Percentiles rank a stretch among this genome's conserved stretches.
Conservation (phyloP, 257 asterid genomes). For the Lavandula angustifolia region DNA sequence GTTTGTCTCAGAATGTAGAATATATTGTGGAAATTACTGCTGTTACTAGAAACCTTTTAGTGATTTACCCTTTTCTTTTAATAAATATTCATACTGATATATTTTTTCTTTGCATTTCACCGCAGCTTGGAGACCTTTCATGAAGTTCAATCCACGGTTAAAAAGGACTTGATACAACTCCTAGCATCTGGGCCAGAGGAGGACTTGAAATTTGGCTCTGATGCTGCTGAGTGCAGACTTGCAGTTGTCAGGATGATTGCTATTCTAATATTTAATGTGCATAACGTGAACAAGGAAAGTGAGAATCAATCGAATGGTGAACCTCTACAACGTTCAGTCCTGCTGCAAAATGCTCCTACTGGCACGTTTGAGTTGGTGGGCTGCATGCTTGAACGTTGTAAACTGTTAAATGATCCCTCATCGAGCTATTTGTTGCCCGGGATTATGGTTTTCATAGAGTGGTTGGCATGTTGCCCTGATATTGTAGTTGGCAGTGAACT, state of each 20-base stretch:
- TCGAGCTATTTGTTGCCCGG: conserved; percentile 77
- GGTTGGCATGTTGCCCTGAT: conserved; percentile 79
- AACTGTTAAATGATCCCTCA: conserved; percentile 63
- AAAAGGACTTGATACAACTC: conserved; percentile 56
- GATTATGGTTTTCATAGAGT: conserved; percentile 73
- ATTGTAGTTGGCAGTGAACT: conserved; percentile 59
- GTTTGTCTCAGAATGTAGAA: conserved; percentile 39
- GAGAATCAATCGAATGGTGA: conserved; percentile 80
- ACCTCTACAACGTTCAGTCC: conserved; percentile 76
- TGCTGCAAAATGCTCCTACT: conserved; percentile 69
- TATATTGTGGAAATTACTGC: neutral
- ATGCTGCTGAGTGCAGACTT: conserved; percentile 59
- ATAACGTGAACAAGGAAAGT: conserved; percentile 55
- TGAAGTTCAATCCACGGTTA: conserved; percentile 58
- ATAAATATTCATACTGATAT: too few species aligned
- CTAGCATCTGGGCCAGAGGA: conserved; percentile 70
- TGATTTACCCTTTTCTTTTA: neutral
- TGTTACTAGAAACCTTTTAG: neutral
- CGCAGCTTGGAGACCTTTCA: conserved; percentile 81
- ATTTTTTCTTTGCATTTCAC: conserved; percentile 22
- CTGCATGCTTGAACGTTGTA: conserved; percentile 60
- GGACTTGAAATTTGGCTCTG: conserved; percentile 59
- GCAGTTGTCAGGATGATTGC: conserved; percentile 64
- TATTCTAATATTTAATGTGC: conserved; percentile 69
- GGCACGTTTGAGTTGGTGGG: conserved; percentile 76